phyloP scores from a whole-genome alignment of 805 yeast species.

The Kodamaea hsintzibuensis region DNA sequence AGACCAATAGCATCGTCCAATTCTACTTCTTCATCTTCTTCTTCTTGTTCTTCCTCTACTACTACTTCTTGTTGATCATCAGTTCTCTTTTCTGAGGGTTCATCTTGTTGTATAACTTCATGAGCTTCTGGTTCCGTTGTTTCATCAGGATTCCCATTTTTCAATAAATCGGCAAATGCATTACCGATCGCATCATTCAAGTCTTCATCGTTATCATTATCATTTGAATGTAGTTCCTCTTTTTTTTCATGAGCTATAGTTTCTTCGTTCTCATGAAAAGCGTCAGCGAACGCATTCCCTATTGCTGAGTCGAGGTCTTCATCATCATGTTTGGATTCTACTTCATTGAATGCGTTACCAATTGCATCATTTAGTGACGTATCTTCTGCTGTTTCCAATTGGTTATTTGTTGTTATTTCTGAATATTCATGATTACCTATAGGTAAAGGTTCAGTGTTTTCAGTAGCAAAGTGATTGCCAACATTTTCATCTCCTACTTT shows the following conservation, averaged over 20 bases:
- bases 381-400: background rate
- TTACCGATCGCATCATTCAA: slow-evolving; percentile 12
- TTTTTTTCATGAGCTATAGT: background rate
- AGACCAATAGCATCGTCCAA: slow-evolving; percentile 18
- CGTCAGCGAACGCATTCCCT: slow-evolving; percentile 6
- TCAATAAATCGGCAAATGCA: slow-evolving; percentile 9
- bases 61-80: background rate
- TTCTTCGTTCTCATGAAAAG: background rate
- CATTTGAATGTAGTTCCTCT: background rate
- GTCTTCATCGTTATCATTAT: slow-evolving; percentile 13
- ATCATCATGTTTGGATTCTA: background rate
- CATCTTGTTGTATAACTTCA: background rate
- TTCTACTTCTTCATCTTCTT: slow-evolving; percentile 5
- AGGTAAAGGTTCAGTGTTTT: background rate
- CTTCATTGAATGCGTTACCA: slow-evolving; percentile 26
- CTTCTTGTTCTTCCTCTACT: too few relatives aligned
- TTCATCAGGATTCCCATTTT: background rate
- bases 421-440: too few relatives aligned
- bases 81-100: background rate
- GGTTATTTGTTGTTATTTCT: background rate
- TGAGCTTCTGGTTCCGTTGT: background rate
- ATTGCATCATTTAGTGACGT: slow-evolving; percentile 25
- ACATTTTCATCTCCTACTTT: background rate
- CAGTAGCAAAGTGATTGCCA: background rate
- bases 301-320: slow-evolving; percentile 13